A percentile compares a stretch with the other conserved stretches of the same genome.
phyloP scores from a whole-genome alignment of 257 asterid species.

The Scutellaria galericulata region DNA sequence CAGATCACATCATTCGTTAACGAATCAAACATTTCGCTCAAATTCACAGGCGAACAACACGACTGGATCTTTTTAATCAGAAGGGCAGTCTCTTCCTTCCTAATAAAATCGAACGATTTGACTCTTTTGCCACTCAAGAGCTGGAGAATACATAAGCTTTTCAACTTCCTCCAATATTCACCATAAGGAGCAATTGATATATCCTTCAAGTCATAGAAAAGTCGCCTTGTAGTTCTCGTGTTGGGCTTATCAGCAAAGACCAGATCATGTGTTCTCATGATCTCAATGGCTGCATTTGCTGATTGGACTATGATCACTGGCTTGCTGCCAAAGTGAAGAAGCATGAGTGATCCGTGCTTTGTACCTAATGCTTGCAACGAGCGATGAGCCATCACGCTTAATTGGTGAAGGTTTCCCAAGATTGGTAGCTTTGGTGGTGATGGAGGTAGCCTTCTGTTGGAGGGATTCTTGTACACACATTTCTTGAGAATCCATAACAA shows the following conservation, averaged over 20 bases:
- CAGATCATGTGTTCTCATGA: slow-evolving; percentile 61
- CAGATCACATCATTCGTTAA: slow-evolving; percentile 48
- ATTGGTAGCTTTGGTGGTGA: slow-evolving; percentile 61
- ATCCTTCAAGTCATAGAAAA: slow-evolving; percentile 43
- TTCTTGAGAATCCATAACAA: slow-evolving; percentile 28
- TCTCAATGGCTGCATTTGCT: slow-evolving; percentile 50
- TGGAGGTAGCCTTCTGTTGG: slow-evolving; percentile 44
- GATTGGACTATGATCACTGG: slow-evolving; percentile 57
- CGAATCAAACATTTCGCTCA: slow-evolving; percentile 38
- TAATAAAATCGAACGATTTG: slow-evolving; percentile 36
- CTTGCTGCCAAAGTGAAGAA: slow-evolving; percentile 51
- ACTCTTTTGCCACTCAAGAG: slow-evolving; percentile 56
- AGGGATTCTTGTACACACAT: slow-evolving; percentile 18
- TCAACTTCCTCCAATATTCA: slow-evolving; percentile 56
- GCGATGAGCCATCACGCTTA: slow-evolving; percentile 44
- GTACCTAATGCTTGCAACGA: slow-evolving; percentile 45
- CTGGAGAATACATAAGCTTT: slow-evolving; percentile 48
- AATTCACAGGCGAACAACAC: slow-evolving; percentile 35
- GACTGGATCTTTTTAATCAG: slow-evolving; percentile 42
- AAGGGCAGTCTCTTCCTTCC: slow-evolving; percentile 49
- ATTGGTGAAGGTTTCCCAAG: slow-evolving; percentile 62
- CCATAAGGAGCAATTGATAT: slow-evolving; percentile 48
- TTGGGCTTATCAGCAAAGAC: slow-evolving; percentile 49
- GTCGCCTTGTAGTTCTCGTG: slow-evolving; percentile 17
- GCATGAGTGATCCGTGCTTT: slow-evolving; percentile 56